Evolutionary conservation across 148 eudicot genomes (phyloP).

Genomic region (Drosera capensis): DNA sequence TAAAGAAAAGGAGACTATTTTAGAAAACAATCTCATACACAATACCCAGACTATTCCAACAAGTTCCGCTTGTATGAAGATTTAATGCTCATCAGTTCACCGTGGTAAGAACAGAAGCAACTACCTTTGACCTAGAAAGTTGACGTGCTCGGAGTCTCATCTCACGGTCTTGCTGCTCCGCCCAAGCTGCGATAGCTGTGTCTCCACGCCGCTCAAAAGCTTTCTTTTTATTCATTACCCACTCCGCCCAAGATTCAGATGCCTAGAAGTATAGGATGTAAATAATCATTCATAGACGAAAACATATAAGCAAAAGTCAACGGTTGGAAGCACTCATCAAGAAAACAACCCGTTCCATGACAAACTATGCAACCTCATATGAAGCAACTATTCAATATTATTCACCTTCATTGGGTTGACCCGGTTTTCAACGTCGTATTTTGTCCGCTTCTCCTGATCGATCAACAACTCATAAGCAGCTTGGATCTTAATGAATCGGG

Average conservation of each 20-base stretch:
- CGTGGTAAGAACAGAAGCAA: too few species aligned
- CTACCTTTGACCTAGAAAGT: slow-evolving; percentile 84
- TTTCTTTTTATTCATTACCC: slow-evolving; percentile 83
- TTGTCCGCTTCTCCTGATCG: slow-evolving; percentile 55
- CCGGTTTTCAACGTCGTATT: slow-evolving; percentile 68
- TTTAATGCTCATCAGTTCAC: too few species aligned
- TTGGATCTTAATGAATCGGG: slow-evolving; percentile 91
- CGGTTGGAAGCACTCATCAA: not conserved
- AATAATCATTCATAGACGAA: not conserved
- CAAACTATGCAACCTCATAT: not conserved
- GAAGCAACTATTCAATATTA: not conserved
- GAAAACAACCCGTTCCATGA: too few species aligned
- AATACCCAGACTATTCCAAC: too few species aligned
- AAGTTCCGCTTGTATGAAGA: too few species aligned
- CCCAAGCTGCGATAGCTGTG: slow-evolving; percentile 97
- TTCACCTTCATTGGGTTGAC: slow-evolving; percentile 92
- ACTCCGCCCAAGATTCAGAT: slow-evolving; percentile 96
- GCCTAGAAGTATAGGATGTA: slow-evolving; percentile 31
- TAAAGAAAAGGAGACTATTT: too few species aligned
- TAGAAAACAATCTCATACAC: too few species aligned
- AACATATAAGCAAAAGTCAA: not conserved
- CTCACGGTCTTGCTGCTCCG: slow-evolving; percentile 98
- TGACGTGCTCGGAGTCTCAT: slow-evolving; percentile 65
- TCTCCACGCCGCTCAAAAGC: slow-evolving; percentile 97
- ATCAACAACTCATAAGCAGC: slow-evolving; percentile 94